Evolutionary conservation across 306 rosid species (phyloP).

Genomic region (Malus orientalis): DNA sequence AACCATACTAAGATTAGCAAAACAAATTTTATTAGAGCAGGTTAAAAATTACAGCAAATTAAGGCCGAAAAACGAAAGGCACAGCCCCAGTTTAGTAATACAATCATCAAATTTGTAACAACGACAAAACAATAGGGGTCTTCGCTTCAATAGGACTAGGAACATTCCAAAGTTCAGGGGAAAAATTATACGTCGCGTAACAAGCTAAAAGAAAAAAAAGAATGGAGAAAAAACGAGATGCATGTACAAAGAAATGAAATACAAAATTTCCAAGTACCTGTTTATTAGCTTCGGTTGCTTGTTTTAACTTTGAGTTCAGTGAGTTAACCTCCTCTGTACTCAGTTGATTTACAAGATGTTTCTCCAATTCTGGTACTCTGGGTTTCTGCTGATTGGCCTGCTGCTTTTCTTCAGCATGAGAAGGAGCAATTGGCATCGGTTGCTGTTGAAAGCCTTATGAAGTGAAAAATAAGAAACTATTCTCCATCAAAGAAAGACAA

Average conservation of each 20-base stretch:
- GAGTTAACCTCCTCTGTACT: no score
- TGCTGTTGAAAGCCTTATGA: no score
- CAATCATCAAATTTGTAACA: conserved; percentile 3
- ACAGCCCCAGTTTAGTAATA: conserved; percentile 8
- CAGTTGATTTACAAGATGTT: no score
- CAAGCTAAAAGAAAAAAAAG: neutral
- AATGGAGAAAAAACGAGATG: conserved; percentile 1
- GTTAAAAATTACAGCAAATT: neutral
- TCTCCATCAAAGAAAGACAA: conserved; percentile 34
- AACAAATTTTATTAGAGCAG: neutral
- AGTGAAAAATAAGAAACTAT: no score
- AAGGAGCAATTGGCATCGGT: no score
- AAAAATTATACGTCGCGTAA: neutral
- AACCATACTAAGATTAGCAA: neutral
- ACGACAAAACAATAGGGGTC: neutral
- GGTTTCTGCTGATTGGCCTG: no score
- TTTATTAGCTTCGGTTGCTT: no score
- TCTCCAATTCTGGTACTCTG: no score
- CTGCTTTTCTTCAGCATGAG: no score
- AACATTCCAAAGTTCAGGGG: neutral
- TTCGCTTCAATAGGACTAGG: neutral
- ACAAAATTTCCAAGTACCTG: no score
- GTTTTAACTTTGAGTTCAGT: no score
- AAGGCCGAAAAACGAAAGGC: neutral
- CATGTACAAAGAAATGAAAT: neutral